Evolutionary conservation across 768 basidiomycete genomes (phyloP).

Genomic region (Tulasnella sp.): DNA sequence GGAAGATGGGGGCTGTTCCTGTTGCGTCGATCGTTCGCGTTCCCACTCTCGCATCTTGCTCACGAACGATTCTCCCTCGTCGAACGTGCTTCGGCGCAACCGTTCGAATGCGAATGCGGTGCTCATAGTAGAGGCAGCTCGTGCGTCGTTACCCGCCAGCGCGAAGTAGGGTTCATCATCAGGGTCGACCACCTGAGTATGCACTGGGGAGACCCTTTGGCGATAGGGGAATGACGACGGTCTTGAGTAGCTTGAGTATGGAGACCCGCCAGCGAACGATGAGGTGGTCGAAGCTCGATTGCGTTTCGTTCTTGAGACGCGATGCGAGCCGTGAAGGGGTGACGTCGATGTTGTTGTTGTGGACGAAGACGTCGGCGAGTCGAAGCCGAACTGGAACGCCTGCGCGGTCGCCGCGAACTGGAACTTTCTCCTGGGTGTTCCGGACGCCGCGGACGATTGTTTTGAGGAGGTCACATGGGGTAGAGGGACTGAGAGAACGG

Average conservation of each 20-base stretch:
- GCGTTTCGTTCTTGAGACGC: conserved; percentile 11
- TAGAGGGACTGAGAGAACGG: conserved; percentile 20
- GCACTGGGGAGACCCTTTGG: not conserved
- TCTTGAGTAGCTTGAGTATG: not conserved
- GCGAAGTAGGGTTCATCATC: conserved; percentile 21
- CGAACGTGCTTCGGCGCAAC: conserved; percentile 16
- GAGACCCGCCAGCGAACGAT: not conserved
- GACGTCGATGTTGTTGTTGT: conserved; percentile 2
- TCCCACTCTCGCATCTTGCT: conserved; percentile 25
- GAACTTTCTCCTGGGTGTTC: conserved; percentile 1
- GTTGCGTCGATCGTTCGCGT: not conserved
- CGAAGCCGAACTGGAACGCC: conserved; percentile 20
- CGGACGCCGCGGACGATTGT: not conserved
- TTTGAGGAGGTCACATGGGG: not conserved
- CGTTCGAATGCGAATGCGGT: conserved; percentile 18
- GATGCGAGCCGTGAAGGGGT: not conserved
- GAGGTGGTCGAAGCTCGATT: not conserved
- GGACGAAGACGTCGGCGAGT: conserved; percentile 1
- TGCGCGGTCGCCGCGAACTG: conserved; percentile 2
- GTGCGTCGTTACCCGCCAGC: not conserved
- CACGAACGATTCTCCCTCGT: conserved; percentile 25
- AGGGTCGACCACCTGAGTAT: conserved; percentile 16
- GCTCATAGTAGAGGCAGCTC: not conserved
- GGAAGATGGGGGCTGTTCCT: not conserved
- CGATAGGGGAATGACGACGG: conserved; percentile 12